Evolutionary conservation across 805 yeast genomes (phyloP), one percentile per base, ranked within the genome.

Genomic region (Tetrapisispora fleetii): DNA sequence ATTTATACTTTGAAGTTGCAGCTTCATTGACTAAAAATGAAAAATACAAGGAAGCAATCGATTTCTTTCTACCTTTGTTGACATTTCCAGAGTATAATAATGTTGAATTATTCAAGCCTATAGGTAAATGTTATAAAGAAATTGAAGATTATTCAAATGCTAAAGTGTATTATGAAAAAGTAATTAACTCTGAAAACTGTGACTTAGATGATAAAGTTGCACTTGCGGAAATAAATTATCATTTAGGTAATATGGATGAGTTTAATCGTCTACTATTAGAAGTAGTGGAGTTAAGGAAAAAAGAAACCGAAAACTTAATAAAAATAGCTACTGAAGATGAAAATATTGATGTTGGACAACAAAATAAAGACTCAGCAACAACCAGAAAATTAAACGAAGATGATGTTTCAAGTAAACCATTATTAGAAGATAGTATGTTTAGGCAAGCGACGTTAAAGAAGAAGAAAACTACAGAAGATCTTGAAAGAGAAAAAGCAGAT

Each of bases 121-220:
- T 89, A 50, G 96, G 88, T 5, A 82, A 78, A 58, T 90, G 97
- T 66, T 79, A 77, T 50, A 73, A 82, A 53, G 93, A 85, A 59
- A 72, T 81, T 0, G 89, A 83, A 19, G 81, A 84, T 47, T 85
- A 77, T 55, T 72, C 68, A 24, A 75, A 76, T 45, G 95, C 95
- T 0, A 78, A 75, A 54, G 70, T 69, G 30, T 80, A 81, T 2
- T 84, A 79, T 58, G 68, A 69, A 43, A 67, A 75, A 14, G 75
- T 85, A 2, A 62, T 83, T 19, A 80, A 79, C 10, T 63, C 65
- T 37, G 80, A 77, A 8, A 84, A 87, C 0, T 72, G 73, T 10
- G 81, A 87, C 55, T 67, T 85, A 32, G 95, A 89, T 52, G 77
- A 82, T 11, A 80, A 84, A 56, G 73, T 90, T 28, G 82, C 85